Evolutionary conservation across 805 yeast genomes (phyloP).

Genomic region (Hanseniaspora singularis): DNA sequence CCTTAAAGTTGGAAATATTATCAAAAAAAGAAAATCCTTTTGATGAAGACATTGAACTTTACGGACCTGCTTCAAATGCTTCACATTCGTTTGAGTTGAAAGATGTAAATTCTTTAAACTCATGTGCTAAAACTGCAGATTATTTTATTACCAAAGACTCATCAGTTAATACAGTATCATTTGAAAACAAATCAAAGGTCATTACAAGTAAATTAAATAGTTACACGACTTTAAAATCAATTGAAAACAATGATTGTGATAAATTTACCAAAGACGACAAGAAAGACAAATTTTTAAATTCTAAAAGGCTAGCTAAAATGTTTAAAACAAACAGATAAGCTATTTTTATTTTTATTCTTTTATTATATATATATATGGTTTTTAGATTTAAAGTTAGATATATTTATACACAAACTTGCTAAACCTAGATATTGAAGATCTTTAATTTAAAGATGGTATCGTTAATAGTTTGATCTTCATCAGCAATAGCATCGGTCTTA

Average conservation of each 20-base stretch:
- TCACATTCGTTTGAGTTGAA: no score
- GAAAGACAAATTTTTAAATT: not conserved
- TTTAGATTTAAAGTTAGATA: not conserved
- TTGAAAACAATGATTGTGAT: not conserved
- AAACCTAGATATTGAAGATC: constrained; percentile 54
- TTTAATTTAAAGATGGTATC: constrained; percentile 71
- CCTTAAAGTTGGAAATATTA: no score
- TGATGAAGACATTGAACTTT: no score
- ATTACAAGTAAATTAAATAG: no score
- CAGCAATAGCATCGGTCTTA: constrained; percentile 50
- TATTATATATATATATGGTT: not conserved
- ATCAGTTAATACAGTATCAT: no score
- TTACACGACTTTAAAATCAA: not conserved
- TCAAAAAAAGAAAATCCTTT: no score
- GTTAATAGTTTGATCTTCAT: constrained; percentile 76
- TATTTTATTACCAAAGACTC: no score
- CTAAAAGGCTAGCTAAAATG: constrained; percentile 2
- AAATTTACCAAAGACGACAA: not conserved
- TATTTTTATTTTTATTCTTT: no score
- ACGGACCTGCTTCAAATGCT: no score
- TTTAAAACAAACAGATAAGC: not conserved
- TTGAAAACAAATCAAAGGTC: no score
- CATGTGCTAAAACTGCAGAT: no score
- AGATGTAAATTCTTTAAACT: no score
- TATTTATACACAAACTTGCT: not conserved